Percentiles rank a stretch among this genome's conserved stretches.
phyloP scores from a whole-genome alignment of 768 basidiomycete genomes.

The Lactarius trivialis region DNA sequence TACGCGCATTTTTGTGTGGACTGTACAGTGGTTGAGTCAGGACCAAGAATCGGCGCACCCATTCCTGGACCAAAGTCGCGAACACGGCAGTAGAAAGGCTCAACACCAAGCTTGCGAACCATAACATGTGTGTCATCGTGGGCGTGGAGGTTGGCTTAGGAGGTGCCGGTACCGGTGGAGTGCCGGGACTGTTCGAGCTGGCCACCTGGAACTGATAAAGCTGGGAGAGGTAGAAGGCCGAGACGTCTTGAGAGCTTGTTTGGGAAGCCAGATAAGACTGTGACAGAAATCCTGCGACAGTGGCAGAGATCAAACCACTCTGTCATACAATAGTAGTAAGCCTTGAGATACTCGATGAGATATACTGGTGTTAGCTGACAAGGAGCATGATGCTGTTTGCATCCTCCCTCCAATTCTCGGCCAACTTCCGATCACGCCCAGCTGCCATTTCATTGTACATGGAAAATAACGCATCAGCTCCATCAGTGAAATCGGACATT shows the following conservation, averaged over 20 bases:
- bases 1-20: background rate
- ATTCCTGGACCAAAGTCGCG: background rate
- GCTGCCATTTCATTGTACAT: conserved; percentile 7
- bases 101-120: background rate
- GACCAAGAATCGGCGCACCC: background rate
- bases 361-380: background rate
- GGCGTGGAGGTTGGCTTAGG: background rate
- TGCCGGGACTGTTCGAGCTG: background rate
- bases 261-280: background rate
- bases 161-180: background rate
- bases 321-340: background rate
- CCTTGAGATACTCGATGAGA: background rate
- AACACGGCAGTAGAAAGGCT: background rate
- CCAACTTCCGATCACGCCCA: conserved; percentile 5
- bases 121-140: background rate
- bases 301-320: conserved; percentile 8
- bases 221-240: conserved; percentile 5
- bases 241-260: conserved; percentile 4
- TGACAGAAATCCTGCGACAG: background rate
- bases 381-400: conserved; percentile 5
- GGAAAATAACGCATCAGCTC: conserved; percentile 2
- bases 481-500: background rate
- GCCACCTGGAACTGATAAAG: background rate
- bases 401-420: conserved; percentile 4
- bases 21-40: background rate